Percentiles rank a stretch among this genome's conserved stretches.
phyloP scores from a whole-genome alignment of 768 basidiomycete species.

The Infundibulicybe gibba region DNA sequence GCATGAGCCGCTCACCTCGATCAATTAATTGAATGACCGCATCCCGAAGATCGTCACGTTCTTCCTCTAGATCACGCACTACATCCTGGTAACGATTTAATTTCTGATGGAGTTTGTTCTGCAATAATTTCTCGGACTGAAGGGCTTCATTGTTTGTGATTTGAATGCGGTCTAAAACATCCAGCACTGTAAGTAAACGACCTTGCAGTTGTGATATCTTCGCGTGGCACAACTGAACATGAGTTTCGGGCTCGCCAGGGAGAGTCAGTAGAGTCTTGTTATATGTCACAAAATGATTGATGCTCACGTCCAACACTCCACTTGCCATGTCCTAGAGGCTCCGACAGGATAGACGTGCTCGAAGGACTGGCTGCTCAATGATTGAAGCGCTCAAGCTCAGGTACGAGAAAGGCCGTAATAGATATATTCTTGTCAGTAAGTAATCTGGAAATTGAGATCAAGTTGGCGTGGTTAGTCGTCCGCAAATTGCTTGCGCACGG shows the following conservation, averaged over 20 bases:
- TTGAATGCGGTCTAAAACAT: conserved; percentile 10
- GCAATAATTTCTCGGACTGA: conserved; percentile 3
- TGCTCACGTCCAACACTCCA: too few relatives aligned
- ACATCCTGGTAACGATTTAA: conserved; percentile 3
- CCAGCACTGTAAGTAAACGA: conserved; percentile 10
- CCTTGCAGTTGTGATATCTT: conserved; percentile 14
- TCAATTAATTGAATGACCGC: conserved; percentile 43
- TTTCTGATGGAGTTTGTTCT: conserved; percentile 2
- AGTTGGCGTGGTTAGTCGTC: too few relatives aligned
- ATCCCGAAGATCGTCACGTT: conserved; percentile 45
- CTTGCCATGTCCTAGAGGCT: too few relatives aligned
- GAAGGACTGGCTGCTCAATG: too few relatives aligned
- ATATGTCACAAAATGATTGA: too few relatives aligned
- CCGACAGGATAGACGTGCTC: too few relatives aligned
- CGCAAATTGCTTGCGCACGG: too few relatives aligned
- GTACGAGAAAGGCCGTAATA: too few relatives aligned
- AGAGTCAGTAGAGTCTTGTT: too few relatives aligned
- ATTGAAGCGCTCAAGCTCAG: too few relatives aligned
- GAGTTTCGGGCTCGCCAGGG: conserved; percentile 16
- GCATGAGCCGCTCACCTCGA: conserved; percentile 35
- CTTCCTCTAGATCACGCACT: conserved; percentile 20
- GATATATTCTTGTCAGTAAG: too few relatives aligned
- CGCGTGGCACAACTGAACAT: conserved; percentile 12
- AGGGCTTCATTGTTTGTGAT: conserved; percentile 7
- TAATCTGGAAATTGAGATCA: too few relatives aligned